Evolutionary conservation across 2,329 filamentous ascomycete species (phyloP).

Genomic region (Diaporthe eres): DNA sequence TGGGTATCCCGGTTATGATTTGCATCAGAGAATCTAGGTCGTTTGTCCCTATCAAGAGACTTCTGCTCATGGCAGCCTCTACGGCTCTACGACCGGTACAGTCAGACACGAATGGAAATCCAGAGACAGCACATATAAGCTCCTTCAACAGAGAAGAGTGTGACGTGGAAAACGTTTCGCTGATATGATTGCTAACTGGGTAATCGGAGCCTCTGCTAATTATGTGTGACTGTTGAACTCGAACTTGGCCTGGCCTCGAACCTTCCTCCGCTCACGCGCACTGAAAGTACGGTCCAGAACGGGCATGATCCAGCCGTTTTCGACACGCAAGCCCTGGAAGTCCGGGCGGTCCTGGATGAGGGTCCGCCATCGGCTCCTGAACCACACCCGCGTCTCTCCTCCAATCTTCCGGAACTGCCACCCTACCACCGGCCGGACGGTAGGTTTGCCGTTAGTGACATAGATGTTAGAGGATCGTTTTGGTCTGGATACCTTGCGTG

Average conservation of each 20-base stretch:
- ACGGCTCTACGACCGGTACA: background rate
- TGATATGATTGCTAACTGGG: background rate
- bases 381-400: background rate
- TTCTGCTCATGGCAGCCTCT: too few species aligned
- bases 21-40: too few species aligned
- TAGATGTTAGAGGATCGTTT: background rate
- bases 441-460: background rate
- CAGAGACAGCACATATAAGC: background rate
- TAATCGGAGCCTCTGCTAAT: background rate
- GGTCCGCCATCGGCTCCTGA: fast-evolving
- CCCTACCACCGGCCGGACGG: background rate
- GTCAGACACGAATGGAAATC: background rate
- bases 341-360: background rate
- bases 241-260: background rate
- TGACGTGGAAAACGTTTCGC: background rate
- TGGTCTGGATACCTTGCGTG: background rate
- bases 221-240: constrained; percentile 12
- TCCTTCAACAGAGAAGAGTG: background rate
- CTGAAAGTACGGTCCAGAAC: fast-evolving
- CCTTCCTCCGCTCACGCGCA: background rate
- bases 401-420: background rate
- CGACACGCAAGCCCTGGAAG: background rate
- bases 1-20: too few species aligned
- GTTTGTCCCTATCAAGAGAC: too few species aligned
- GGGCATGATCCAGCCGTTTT: background rate